Conservation (phyloP, 2,329 filamentous ascomycete genomes). For the Venturia oleaginea region DNA sequence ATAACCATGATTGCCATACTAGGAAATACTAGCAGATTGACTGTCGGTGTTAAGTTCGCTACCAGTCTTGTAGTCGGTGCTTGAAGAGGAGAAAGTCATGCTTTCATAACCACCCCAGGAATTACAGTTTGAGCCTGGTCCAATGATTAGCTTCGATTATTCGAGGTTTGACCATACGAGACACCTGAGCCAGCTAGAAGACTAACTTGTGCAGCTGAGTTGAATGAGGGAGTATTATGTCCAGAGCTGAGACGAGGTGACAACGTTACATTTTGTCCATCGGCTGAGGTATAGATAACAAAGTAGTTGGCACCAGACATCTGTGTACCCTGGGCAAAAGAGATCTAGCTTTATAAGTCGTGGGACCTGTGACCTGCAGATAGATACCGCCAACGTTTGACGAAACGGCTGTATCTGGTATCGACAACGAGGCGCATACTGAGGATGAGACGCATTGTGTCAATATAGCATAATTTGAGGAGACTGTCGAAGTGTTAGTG, state of each 20-base stretch:
- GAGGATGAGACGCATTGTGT: slow-evolving; percentile 38
- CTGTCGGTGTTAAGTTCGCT: slow-evolving; percentile 39
- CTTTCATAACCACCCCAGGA: slow-evolving; percentile 30
- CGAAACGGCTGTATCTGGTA: slow-evolving; percentile 44
- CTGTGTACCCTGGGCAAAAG: slow-evolving; percentile 44
- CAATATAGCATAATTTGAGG: background rate
- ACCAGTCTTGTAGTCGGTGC: slow-evolving; percentile 34
- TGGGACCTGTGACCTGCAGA: slow-evolving; percentile 47
- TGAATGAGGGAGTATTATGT: slow-evolving; percentile 34
- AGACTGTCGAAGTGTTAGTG: background rate
- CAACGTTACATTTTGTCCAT: slow-evolving; percentile 48
- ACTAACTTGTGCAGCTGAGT: slow-evolving; percentile 35
- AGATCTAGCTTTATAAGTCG: slow-evolving; percentile 45
- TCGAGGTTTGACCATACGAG: slow-evolving; percentile 23
- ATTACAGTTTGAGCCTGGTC: background rate
- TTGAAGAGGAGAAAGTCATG: slow-evolving; percentile 38
- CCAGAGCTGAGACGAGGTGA: slow-evolving; percentile 42
- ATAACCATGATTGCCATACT: slow-evolving; percentile 32
- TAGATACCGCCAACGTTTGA: slow-evolving; percentile 45
- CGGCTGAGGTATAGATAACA: slow-evolving; percentile 45
- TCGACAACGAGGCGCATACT: slow-evolving; percentile 34
- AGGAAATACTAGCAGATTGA: slow-evolving; percentile 30
- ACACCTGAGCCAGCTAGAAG: slow-evolving; percentile 47
- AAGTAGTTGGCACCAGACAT: slow-evolving; percentile 53
- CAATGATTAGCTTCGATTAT: background rate